Evolutionary conservation across 2,329 filamentous ascomycete genomes (phyloP), one percentile per base, ranked within the genome.

Genomic region (Coniella lustricola): DNA sequence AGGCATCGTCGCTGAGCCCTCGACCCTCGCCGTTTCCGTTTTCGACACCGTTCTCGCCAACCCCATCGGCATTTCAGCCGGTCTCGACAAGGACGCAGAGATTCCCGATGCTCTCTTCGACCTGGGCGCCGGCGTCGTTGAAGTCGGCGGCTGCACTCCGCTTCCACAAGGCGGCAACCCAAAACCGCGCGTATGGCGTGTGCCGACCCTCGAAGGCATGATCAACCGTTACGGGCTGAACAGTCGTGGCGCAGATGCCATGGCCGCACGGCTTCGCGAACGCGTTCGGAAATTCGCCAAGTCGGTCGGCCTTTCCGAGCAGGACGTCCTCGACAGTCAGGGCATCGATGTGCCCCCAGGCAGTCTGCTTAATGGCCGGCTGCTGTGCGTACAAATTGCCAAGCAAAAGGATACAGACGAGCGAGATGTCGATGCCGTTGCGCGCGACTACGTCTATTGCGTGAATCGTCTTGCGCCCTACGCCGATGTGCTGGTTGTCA

Each of bases 151-250:
- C 40, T 85, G 86, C 57, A 97, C 90, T 4, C 87, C 93, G 0
- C 69, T 81, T n/a, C 85, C 91, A 0, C 93, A 98, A 64, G 77
- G 79, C 5, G 93, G 93, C 7, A 98, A 98, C 67, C 82, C 87
- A 0, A 84, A 82, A 57, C 90, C 91, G 1, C 81, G 93, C 54
- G 87, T 96, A 21, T 98, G 95, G 70, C 81, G 93, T 18, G 70
- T 97, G 5, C 84, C 87, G 0, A 83, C 81, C 29, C 81, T 95
- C 55, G 84, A 94, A 56, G 90, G 87, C 14, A 75, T 98, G 64
- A 88, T 98, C 65, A 98, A 98, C 67, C 83, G 93, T 33, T 98
- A 96, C 68, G 93, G 93, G 0, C 81, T 98, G 59, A 97, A 97
- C 69, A 95, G 88, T 12, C 79, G 85, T 52, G 93, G 93, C 17